A percentile compares a stretch with the other conserved stretches of the same genome.
Evolutionary conservation across 169 alveolate genomes (phyloP).

Genomic region (Plasmodium vivax): DNA sequence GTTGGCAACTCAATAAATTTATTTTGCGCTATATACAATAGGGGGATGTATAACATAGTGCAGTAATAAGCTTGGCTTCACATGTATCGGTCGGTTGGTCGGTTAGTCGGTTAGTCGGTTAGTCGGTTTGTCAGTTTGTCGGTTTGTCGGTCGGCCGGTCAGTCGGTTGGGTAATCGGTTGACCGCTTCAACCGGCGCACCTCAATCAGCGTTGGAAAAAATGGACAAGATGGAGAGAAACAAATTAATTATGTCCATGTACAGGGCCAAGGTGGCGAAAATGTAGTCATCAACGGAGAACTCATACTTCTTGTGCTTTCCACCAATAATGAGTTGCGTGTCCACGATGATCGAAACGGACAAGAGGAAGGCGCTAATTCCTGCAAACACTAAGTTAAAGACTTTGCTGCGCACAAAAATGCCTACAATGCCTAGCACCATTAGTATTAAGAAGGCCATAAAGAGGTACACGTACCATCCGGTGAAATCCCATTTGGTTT

Average conservation of each 20-base stretch:
- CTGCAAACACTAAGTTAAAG: conserved; percentile 74
- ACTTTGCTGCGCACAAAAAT: conserved; percentile 66
- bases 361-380: conserved; percentile 86
- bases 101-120: not conserved
- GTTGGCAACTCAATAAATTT: not conserved
- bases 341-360: conserved; percentile 90
- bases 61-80: not conserved
- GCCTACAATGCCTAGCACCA: conserved; percentile 71
- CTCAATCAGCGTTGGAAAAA: conserved; percentile 50
- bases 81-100: not conserved
- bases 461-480: conserved; percentile 80
- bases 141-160: not conserved
- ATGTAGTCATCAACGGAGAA: conserved; percentile 94
- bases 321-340: conserved; percentile 93
- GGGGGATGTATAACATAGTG: not conserved
- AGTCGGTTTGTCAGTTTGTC: not conserved
- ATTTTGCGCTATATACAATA: conserved; percentile 5
- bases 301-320: conserved; percentile 89
- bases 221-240: conserved; percentile 86
- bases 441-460: conserved; percentile 74
- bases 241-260: conserved; percentile 90
- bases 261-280: conserved; percentile 91
- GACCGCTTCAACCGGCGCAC: too few species aligned
- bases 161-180: too few species aligned
- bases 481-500: conserved; percentile 87